Evolutionary conservation across 768 basidiomycete genomes (phyloP), one percentile per base, ranked within the genome.

Genomic region (Trametopsis cervina): DNA sequence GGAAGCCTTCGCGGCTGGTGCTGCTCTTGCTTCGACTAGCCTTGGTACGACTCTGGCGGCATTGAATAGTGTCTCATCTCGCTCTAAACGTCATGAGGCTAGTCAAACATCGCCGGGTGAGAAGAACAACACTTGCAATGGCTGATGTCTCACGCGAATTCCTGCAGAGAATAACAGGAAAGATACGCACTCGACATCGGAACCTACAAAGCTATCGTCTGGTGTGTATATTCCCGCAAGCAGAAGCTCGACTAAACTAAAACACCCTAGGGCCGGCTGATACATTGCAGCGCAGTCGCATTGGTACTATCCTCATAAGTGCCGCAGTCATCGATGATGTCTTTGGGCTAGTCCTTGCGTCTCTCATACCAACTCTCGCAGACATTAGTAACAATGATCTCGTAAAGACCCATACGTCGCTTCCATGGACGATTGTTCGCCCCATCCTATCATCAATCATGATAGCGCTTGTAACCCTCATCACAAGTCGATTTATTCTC

Each of bases 261-360:
- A 18, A 17, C 9, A 9, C 43, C 17, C 37, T 52, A 11, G n/a
- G n/a, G n/a, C n/a, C n/a, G n/a, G n/a, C n/a, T n/a, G n/a, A n/a
- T n/a, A n/a, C n/a, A n/a, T 60, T 81, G 24, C 65, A 69, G 21
- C 65, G 65, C 29, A 80, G 74, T 2, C 67, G 71, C 40, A 70
- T 79, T 0, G 81, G 82, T 0, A 73, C 75, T 2, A 71, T 83
- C 0, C 63, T 87, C 13, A 66, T 80, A 51, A 74, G 73, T 42
- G 81, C 81, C 1, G 84, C 84, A 0, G 65, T 85, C 11, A 66
- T 82, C 40, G 83, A 86, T 62, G 83, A 86, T 58, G 69, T 83
- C 7, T 66, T 78, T 13, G 80, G 79, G 0, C 71, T 85, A 4
- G 70, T 83, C 21, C 72, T 84, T 26, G 73, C 77, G 0, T 73